A percentile compares a stretch with the other conserved stretches of the same genome.
Evolutionary conservation across 495 filamentous ascomycete species (phyloP).

Genomic region (Penicillium bovifimosum): DNA sequence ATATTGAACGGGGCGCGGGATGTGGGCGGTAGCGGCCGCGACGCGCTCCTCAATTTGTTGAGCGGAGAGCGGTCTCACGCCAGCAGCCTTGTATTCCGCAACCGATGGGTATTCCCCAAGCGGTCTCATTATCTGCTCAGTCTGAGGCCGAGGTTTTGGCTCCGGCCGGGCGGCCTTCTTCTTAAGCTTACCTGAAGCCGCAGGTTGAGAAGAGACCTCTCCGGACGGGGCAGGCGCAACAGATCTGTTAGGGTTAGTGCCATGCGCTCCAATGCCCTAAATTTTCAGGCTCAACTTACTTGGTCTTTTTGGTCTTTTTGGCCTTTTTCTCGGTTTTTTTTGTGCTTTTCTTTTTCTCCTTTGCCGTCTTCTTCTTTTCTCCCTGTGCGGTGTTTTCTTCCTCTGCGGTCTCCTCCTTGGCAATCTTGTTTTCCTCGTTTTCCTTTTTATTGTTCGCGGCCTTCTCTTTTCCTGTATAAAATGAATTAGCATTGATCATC

Average conservation of each 20-base stretch:
- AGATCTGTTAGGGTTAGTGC: conserved; percentile 24
- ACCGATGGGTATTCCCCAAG: conserved; percentile 23
- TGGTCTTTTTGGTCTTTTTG: neutral
- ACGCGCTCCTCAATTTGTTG: conserved; percentile 15
- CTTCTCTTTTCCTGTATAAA: too few species aligned
- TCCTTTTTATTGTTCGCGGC: too few species aligned
- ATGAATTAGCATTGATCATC: neutral
- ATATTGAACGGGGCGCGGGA: conserved; percentile 6
- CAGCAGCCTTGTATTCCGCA: conserved; percentile 22
- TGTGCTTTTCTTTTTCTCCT: too few species aligned
- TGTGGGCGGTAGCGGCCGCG: neutral
- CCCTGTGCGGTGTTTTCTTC: too few species aligned
- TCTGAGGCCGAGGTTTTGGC: conserved; percentile 3
- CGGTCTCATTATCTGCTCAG: conserved; percentile 28
- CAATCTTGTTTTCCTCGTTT: too few species aligned
- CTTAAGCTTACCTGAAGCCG: conserved; percentile 12
- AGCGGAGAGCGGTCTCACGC: conserved; percentile 11
- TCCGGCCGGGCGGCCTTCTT: conserved; percentile 12
- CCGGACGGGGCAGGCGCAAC: conserved; percentile 20
- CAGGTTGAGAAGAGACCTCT: conserved; percentile 11
- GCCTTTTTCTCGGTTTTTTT: too few species aligned
- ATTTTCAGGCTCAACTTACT: conserved; percentile 1
- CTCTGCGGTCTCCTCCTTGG: too few species aligned
- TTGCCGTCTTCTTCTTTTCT: too few species aligned
- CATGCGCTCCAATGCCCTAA: conserved; percentile 17